Conservation (phyloP, 2,329 filamentous ascomycete species). For the Hypocreales sp. region DNA sequence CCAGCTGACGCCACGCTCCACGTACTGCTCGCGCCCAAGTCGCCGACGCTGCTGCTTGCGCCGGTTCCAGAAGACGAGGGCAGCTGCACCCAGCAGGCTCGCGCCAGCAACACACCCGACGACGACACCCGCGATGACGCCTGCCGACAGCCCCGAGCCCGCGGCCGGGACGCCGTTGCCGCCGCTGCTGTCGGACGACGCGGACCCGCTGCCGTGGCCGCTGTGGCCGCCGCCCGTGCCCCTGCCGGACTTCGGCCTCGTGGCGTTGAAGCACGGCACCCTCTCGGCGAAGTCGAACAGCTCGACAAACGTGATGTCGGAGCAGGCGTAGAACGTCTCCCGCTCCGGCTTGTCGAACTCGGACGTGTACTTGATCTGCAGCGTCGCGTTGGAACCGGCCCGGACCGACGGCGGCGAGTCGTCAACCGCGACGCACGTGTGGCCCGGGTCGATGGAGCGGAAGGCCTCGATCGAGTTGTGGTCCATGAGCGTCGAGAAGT, state of each 20-base stretch:
- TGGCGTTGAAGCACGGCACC: conserved; percentile 29
- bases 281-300: conserved; percentile 15
- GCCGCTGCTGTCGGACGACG: conserved; percentile 9
- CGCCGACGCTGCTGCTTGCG: conserved; percentile 12
- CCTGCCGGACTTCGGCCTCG: conserved; percentile 8
- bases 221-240: too few species aligned
- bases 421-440: conserved; percentile 27
- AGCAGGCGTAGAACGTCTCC: conserved; percentile 32
- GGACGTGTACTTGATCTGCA: conserved; percentile 31
- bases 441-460: conserved; percentile 24
- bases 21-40: conserved; percentile 9
- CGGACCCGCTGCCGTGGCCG: too few species aligned
- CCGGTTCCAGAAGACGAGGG: conserved; percentile 39
- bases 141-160: conserved; percentile 47
- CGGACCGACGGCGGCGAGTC: conserved; percentile 16
- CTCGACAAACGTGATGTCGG: conserved; percentile 28
- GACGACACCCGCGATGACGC: conserved; percentile 61
- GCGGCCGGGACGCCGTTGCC: too few species aligned
- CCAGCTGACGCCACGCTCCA: conserved; percentile 10
- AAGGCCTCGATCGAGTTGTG: conserved; percentile 17
- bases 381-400: conserved; percentile 29
- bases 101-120: conserved; percentile 52
- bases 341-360: conserved; percentile 25
- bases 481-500: conserved; percentile 25
- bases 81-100: conserved; percentile 40